These are phyloP conservation scores for Solanum hybrid DNA, from an alignment of 305 asterid genomes.

Conservation along the genomic window DNA sequence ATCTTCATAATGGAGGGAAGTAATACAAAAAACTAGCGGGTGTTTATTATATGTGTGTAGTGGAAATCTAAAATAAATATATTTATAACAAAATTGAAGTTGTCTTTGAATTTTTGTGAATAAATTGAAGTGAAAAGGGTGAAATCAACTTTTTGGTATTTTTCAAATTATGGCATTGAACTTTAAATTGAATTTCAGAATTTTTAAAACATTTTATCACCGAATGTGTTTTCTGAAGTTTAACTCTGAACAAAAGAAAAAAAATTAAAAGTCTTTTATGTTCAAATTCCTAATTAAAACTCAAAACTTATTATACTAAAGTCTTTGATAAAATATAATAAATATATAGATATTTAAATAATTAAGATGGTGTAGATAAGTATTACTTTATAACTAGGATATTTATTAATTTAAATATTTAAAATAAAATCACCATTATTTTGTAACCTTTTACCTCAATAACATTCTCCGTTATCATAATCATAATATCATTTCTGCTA, in stretches of 20 bases:
- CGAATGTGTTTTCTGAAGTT: too few species aligned
- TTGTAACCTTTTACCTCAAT: not conserved
- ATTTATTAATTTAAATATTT: too few species aligned
- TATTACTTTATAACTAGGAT: not conserved
- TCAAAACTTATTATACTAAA: too few species aligned
- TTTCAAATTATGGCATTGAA: too few species aligned
- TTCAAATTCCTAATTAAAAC: too few species aligned
- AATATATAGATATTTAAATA: not conserved
- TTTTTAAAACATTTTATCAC: too few species aligned
- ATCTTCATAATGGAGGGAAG: not conserved
- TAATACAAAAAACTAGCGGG: not conserved
- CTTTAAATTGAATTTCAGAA: too few species aligned
- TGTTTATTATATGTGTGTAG: not conserved
- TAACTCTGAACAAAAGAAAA: too few species aligned
- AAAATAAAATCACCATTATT: too few species aligned
- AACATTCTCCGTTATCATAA: not conserved
- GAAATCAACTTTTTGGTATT: too few species aligned
- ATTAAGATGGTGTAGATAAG: not conserved
- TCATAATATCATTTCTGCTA: not conserved
- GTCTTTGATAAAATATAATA: not conserved
- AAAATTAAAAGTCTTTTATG: too few species aligned
- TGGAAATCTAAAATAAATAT: too few species aligned
- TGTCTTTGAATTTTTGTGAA: not conserved
- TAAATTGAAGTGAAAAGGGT: not conserved
- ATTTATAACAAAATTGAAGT: not conserved